A percentile compares a stretch with the other conserved stretches of the same genome.
These are phyloP conservation scores for Globisporangium viniferum DNA, from an alignment of 352 stramenopile species.

Conservation along the genomic window DNA sequence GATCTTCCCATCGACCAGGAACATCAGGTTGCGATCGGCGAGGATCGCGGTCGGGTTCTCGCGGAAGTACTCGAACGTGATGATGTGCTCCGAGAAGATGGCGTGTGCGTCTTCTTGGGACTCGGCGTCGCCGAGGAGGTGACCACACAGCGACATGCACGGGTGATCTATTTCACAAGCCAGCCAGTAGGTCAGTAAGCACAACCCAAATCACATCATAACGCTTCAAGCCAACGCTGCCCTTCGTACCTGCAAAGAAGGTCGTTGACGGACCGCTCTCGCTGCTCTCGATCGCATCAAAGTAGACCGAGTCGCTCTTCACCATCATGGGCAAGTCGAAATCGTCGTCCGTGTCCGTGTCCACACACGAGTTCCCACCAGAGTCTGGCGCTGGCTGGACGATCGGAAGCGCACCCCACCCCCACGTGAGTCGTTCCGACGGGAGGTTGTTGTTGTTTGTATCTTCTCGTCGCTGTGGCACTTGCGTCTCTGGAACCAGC, in stretches of 20 bases:
- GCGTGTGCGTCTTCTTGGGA: constrained; percentile 41
- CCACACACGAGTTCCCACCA: constrained; percentile 2
- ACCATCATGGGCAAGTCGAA: constrained; percentile 43
- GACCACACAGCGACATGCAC: constrained; percentile 72
- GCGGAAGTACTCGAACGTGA: constrained; percentile 65
- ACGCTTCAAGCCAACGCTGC: not conserved
- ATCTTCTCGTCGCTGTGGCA: constrained; percentile 10
- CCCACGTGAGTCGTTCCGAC: constrained; percentile 49
- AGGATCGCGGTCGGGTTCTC: constrained; percentile 40
- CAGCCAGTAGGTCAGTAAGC: not conserved
- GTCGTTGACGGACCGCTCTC: constrained; percentile 12
- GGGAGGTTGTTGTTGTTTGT: constrained; percentile 7
- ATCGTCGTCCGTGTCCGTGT: constrained; percentile 23
- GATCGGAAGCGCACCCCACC: constrained; percentile 47
- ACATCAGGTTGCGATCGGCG: constrained; percentile 48
- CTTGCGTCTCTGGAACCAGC: constrained; percentile 11
- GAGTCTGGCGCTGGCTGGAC: constrained; percentile 16
- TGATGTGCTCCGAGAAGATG: constrained; percentile 66
- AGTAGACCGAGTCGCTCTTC: constrained; percentile 75
- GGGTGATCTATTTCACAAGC: constrained; percentile 32
- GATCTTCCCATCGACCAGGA: constrained; percentile 63
- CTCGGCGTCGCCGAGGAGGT: constrained; percentile 43
- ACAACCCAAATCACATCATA: not conserved
- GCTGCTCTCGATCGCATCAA: constrained; percentile 66
- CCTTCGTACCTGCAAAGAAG: constrained; percentile 10